These are phyloP conservation scores for Aspergillus steynii DNA, from an alignment of 495 filamentous ascomycete genomes.

Conservation along the genomic window DNA sequence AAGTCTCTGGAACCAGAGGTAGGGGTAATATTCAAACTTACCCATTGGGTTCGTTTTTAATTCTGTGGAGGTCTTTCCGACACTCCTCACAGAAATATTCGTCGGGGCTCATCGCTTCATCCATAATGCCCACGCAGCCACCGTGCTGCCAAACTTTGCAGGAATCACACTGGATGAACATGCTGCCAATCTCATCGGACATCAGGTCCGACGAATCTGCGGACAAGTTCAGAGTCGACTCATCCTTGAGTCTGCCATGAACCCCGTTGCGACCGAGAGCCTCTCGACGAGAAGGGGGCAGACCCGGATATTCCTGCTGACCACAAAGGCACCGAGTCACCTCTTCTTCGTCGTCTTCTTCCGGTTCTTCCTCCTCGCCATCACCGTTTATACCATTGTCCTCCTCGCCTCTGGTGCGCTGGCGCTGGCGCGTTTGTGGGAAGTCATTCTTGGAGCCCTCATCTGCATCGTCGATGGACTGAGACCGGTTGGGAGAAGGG, in stretches of 20 bases:
- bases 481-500: slow-evolving; percentile 73
- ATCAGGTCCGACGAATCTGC: slow-evolving; percentile 47
- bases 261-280: slow-evolving; percentile 53
- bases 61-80: slow-evolving; percentile 84
- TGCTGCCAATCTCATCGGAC: slow-evolving; percentile 83
- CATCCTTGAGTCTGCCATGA: slow-evolving; percentile 53
- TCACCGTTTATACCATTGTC: slow-evolving; percentile 59
- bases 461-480: slow-evolving; percentile 73
- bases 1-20: neutral
- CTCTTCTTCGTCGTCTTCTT: slow-evolving; percentile 74
- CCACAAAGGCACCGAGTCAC: slow-evolving; percentile 94
- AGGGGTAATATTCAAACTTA: slow-evolving; percentile 51
- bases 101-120: slow-evolving; percentile 86
- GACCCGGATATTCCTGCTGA: slow-evolving; percentile 90
- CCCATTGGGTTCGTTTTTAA: slow-evolving; percentile 80
- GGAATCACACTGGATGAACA: slow-evolving; percentile 96
- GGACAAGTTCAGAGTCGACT: slow-evolving; percentile 45
- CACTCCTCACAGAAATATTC: slow-evolving; percentile 98
- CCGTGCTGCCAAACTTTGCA: slow-evolving; percentile 99
- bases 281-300: slow-evolving; percentile 66
- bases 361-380: slow-evolving; percentile 64
- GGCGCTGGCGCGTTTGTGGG: slow-evolving; percentile 70
- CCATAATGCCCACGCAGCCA: slow-evolving; percentile 95
- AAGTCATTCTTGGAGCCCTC: slow-evolving; percentile 57
- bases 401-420: slow-evolving; percentile 65